Evolutionary conservation across 768 basidiomycete genomes (phyloP), one percentile per base, ranked within the genome.

Genomic region (Rhizopogon salebrosus): DNA sequence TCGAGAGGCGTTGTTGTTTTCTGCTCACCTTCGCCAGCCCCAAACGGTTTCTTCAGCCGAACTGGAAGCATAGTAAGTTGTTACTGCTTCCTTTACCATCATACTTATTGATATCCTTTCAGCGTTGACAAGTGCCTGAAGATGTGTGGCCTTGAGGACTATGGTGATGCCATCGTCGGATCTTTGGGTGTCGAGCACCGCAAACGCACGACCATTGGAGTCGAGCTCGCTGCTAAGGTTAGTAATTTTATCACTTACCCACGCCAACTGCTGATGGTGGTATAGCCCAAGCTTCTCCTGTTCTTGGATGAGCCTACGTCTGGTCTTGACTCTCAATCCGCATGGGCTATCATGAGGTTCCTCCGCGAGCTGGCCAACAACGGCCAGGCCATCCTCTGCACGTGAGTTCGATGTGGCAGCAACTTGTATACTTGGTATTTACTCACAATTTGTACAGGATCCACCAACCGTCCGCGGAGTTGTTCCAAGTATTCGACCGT

Each of bases 381-480:
- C 58, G 92, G 92, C 10, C 91, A 93, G 61, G 88, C 90, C 39
- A 94, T 94, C 60, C 77, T 95, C 13, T 93, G 91, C 70, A 95
- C 89, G 51, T 50, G 18, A 50, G 49, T 14, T 9, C 10, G 9
- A 10, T 10, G 1, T 29, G 5, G 8, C 6, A 5, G 26, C 31
- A 3, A 13, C 13, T 7, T 18, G 9, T 5, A 6, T 2, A n/a
- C n/a, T n/a, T n/a, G n/a, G 8, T 5, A 48, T 9, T 46, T 13
- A 6, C 42, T 41, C 10, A 34, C 20, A 16, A 5, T 22, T 26
- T 8, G 0, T 7, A 1, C 16, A 50, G 49, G 3, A 92, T 94
- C 59, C 91, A 92, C 57, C 92, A 93, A 58, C 92, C 92, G 3
- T 91, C 89, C 3, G 83, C 89, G 3, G 76, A 92, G 18, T 73